phyloP scores from a whole-genome alignment of 2,329 filamentous ascomycete species.

The Dothideomycetidae sp. region DNA sequence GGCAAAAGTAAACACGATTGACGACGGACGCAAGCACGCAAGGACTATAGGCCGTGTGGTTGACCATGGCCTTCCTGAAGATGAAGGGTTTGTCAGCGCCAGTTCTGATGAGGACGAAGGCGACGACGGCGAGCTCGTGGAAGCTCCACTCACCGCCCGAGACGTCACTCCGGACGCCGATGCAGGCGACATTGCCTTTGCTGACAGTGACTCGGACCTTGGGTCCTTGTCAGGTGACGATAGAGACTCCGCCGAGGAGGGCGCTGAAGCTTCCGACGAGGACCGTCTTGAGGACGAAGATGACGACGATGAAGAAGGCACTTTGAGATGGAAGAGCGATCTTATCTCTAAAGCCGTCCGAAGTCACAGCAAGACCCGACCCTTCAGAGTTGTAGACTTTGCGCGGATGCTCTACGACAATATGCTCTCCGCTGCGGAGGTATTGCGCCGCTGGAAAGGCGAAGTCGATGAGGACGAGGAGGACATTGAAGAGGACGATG shows the following conservation, averaged over 20 bases:
- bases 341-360: constrained; percentile 60
- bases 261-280: no score
- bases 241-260: constrained; percentile 26
- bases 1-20: constrained; percentile 46
- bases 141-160: constrained; percentile 36
- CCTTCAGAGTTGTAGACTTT: constrained; percentile 68
- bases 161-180: constrained; percentile 38
- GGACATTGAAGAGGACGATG: constrained; percentile 44
- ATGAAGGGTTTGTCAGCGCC: constrained; percentile 33
- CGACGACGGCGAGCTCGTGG: constrained; percentile 36
- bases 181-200: constrained; percentile 72
- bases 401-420: constrained; percentile 82
- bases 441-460: constrained; percentile 67
- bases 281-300: constrained; percentile 49
- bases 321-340: constrained; percentile 76
- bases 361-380: constrained; percentile 53
- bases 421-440: constrained; percentile 57
- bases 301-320: constrained; percentile 56
- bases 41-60: constrained; percentile 35
- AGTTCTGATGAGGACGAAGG: constrained; percentile 43
- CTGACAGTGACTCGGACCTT: constrained; percentile 91
- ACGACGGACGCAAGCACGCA: constrained; percentile 39
- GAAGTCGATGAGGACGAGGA: constrained; percentile 41
- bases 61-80: constrained; percentile 36
- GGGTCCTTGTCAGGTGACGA: constrained; percentile 59